Percentiles rank a stretch among this genome's conserved stretches.
Evolutionary conservation across 73 alveolate genomes (phyloP).

Genomic region (Tetrahymena thermophila): DNA sequence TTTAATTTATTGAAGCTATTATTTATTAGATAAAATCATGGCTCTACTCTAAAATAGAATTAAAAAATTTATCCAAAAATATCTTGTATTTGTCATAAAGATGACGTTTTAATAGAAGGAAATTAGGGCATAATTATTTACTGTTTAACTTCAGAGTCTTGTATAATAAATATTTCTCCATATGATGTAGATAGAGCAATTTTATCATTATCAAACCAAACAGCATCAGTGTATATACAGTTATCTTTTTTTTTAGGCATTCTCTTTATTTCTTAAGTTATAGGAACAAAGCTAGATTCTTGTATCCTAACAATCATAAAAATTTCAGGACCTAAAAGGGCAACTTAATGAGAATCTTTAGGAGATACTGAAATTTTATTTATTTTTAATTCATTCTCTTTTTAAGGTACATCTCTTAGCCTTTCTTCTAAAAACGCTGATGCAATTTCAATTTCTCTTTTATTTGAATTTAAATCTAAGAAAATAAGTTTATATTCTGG

Average conservation of each 20-base stretch:
- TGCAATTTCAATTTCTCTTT: background rate
- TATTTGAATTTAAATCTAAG: conserved; percentile 37
- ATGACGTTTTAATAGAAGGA: background rate
- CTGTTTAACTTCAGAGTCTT: conserved; percentile 60
- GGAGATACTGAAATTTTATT: conserved; percentile 71
- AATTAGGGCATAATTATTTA: conserved; percentile 46
- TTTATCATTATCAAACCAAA: conserved; percentile 78
- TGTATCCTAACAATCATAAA: conserved; percentile 75
- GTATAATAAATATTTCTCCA: conserved; percentile 72
- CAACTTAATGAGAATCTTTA: conserved; percentile 67
- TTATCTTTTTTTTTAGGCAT: conserved; percentile 27
- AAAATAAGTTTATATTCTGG: conserved; percentile 45
- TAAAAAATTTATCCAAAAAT: no score
- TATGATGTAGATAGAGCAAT: conserved; percentile 62
- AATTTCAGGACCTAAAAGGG: conserved; percentile 61
- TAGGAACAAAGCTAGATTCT: conserved; percentile 74
- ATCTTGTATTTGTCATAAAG: no score
- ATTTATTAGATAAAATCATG: no score
- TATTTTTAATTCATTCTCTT: conserved; percentile 24
- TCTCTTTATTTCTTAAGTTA: conserved; percentile 52
- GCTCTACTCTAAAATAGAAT: no score
- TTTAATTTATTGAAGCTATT: no score
- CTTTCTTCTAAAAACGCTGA: background rate
- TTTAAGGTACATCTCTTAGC: conserved; percentile 28
- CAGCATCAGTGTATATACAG: conserved; percentile 67